Percentiles rank a stretch among this genome's conserved stretches.
Conservation (phyloP, 148 eudicot genomes). For the Silene uniflora region DNA sequence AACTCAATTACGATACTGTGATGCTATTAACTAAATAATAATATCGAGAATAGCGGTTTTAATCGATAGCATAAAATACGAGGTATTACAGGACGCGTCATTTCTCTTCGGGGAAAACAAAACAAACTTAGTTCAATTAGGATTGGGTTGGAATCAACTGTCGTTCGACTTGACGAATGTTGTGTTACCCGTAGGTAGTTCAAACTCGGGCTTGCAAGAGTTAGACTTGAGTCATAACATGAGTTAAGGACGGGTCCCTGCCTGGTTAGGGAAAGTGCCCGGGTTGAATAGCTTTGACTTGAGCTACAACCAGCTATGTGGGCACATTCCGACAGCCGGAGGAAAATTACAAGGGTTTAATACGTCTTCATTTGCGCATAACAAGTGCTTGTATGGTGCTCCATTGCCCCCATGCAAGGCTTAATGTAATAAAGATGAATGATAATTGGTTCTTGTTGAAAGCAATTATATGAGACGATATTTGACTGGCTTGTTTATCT, state of each 20-base stretch:
- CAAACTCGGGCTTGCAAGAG: constrained; percentile 20
- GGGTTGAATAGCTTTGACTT: constrained; percentile 32
- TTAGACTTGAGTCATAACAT: constrained; percentile 53
- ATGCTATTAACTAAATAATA: too few relatives aligned
- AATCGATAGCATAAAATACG: too few relatives aligned
- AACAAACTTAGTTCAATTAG: constrained; percentile 12
- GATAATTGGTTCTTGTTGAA: too few relatives aligned
- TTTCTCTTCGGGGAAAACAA: constrained; percentile 42
- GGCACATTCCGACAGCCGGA: constrained; percentile 45
- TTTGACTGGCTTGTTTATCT: too few relatives aligned
- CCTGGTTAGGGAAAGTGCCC: constrained; percentile 21
- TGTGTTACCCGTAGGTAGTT: constrained; percentile 6
- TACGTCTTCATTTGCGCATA: constrained; percentile 27
- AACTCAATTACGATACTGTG: too few relatives aligned
- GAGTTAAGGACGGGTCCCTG: constrained; percentile 45
- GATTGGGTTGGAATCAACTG: constrained; percentile 36
- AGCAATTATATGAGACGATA: too few relatives aligned
- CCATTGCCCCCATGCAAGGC: constrained; percentile 39
- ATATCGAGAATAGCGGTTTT: too few relatives aligned
- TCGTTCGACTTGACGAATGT: constrained; percentile 37
- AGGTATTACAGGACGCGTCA: constrained; percentile 42
- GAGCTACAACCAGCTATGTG: constrained; percentile 51
- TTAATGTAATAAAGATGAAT: too few relatives aligned
- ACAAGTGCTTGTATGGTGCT: constrained; percentile 59
- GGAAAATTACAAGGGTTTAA: constrained; percentile 38